phyloP scores from a whole-genome alignment of 2,329 filamentous ascomycete genomes.

The Paecilomyces dactylethromorphus region DNA sequence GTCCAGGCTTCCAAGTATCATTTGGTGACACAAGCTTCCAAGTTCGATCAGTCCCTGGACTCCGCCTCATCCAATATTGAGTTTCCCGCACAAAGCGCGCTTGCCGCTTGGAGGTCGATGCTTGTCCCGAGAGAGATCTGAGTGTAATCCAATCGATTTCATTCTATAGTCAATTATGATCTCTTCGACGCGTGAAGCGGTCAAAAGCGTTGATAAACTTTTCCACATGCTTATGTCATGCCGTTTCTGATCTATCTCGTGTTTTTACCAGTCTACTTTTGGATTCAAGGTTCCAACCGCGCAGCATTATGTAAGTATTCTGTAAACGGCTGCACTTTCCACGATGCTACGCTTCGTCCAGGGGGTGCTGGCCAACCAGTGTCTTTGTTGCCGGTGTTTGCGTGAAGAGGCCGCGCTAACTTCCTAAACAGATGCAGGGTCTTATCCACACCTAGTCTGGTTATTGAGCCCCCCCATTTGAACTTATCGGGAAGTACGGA shows the following conservation, averaged over 20 bases:
- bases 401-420: neutral
- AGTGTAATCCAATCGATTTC: neutral
- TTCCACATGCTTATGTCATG: neutral
- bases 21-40: neutral
- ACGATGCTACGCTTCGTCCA: neutral
- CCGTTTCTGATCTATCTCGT: neutral
- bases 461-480: neutral
- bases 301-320: neutral
- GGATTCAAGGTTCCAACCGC: neutral
- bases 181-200: neutral
- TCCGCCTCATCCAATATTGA: slow-evolving; percentile 1
- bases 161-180: neutral
- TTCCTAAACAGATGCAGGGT: neutral
- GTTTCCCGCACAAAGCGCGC: slow-evolving; percentile 30
- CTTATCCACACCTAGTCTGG: neutral
- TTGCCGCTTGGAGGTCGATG: slow-evolving; percentile 21
- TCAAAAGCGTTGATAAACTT: neutral
- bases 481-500: neutral
- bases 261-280: neutral
- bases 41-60: neutral
- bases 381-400: neutral
- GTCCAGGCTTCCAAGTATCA: neutral
- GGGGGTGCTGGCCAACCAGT: neutral
- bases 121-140: neutral
- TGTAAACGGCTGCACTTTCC: neutral